phyloP scores from a whole-genome alignment of 257 asterid species.

The Salvia miltiorrhiza region DNA sequence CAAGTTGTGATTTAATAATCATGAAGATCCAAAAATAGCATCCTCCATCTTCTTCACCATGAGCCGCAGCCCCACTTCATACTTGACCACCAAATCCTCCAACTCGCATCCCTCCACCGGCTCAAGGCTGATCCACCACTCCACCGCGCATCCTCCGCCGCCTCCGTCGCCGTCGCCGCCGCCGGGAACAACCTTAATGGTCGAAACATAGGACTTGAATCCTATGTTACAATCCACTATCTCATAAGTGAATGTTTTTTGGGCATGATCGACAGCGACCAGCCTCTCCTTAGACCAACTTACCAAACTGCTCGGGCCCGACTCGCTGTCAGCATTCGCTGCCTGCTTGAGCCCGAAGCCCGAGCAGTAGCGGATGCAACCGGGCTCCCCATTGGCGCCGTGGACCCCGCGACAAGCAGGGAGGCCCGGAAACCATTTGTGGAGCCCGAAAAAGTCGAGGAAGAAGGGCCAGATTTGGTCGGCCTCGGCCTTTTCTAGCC shows the following conservation, averaged over 20 bases:
- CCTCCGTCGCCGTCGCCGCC: neutral
- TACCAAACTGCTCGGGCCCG: neutral
- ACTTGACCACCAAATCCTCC: conserved; percentile 52
- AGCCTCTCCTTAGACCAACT: conserved; percentile 59
- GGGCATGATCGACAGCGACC: conserved; percentile 26
- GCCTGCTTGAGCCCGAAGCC: conserved; percentile 44
- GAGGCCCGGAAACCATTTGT: conserved; percentile 73
- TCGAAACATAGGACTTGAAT: conserved; percentile 52
- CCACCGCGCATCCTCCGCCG: conserved; percentile 32
- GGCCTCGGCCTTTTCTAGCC: conserved; percentile 37
- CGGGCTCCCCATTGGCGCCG: conserved; percentile 60
- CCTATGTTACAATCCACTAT: conserved; percentile 64
- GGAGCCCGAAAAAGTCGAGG: conserved; percentile 60
- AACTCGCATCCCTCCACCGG: conserved; percentile 56
- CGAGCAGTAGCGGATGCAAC: conserved; percentile 62
- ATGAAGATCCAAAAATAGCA: conserved; percentile 17
- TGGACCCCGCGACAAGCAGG: conserved; percentile 50
- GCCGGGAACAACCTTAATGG: conserved; percentile 36
- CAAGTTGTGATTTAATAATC: neutral
- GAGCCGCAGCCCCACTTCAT: conserved; percentile 37
- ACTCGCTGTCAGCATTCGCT: neutral
- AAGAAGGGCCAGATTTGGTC: conserved; percentile 62
- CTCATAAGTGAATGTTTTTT: conserved; percentile 48
- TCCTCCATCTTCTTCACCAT: conserved; percentile 68
- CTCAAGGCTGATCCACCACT: conserved; percentile 62